Percentiles rank a stretch among this genome's conserved stretches.
Evolutionary conservation across 2,329 filamentous ascomycete genomes (phyloP).

Genomic region (Pyrenophora graminea): DNA sequence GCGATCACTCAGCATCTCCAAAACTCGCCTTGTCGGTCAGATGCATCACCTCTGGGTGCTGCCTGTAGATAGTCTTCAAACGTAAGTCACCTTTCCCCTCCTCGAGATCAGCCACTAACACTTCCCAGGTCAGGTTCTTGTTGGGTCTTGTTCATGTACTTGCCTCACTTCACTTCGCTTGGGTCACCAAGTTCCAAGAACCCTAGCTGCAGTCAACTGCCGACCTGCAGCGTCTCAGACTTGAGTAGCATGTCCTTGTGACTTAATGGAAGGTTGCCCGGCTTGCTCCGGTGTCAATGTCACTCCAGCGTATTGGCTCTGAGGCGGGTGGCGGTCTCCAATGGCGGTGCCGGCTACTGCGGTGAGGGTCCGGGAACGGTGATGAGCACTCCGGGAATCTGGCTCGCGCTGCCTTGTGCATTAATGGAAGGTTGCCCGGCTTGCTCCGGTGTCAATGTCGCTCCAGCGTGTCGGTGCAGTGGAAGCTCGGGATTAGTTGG

Average conservation of each 20-base stretch:
- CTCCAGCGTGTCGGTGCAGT: slow-evolving; percentile 22
- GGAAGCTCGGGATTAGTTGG: slow-evolving; percentile 18
- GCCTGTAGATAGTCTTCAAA: slow-evolving; percentile 3
- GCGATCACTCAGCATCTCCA: not conserved
- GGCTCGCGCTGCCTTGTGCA: slow-evolving; percentile 12
- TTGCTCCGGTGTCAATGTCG: slow-evolving; percentile 13
- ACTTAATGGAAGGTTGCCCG: slow-evolving; percentile 17
- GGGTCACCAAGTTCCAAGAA: slow-evolving; percentile 13
- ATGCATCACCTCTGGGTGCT: not conserved
- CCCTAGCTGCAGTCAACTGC: slow-evolving; percentile 16
- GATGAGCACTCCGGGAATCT: slow-evolving; percentile 16
- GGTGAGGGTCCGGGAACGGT: slow-evolving; percentile 17
- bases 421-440: slow-evolving; percentile 17
- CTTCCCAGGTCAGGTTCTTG: not conserved
- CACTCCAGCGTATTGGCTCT: slow-evolving; percentile 16
- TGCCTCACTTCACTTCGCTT: not conserved
- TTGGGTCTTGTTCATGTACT: slow-evolving; percentile 1
- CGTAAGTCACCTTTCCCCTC: not conserved
- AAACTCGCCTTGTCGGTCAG: not conserved
- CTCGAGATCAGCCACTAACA: not conserved
- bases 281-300: slow-evolving; percentile 11
- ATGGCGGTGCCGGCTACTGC: slow-evolving; percentile 8
- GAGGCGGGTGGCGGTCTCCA: not conserved
- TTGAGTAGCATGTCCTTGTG: slow-evolving; percentile 15
- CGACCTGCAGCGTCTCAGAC: slow-evolving; percentile 8